Evolutionary conservation across 805 yeast genomes (phyloP).

Genomic region (Ogataea chonburiensis): DNA sequence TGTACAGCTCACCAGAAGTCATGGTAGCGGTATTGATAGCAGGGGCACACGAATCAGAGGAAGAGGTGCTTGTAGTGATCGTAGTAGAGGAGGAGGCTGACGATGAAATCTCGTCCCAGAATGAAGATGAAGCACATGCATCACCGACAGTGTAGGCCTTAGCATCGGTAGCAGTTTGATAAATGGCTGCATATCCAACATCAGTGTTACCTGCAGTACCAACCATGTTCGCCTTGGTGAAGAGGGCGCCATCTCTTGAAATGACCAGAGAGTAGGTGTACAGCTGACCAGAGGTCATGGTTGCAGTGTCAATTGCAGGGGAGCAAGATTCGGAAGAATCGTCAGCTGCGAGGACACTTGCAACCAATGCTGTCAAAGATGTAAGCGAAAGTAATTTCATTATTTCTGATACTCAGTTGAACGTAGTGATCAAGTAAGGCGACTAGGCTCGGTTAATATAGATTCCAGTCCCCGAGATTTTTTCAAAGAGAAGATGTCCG

Average conservation of each 20-base stretch:
- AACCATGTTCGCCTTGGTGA: background rate
- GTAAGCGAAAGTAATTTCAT: background rate
- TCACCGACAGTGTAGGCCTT: background rate
- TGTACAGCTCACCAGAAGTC: background rate
- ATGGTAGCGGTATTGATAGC: background rate
- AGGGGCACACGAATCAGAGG: background rate
- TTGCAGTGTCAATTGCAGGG: background rate
- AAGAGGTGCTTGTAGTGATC: background rate
- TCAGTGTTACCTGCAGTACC: background rate
- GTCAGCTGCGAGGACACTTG: background rate
- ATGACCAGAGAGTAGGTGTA: background rate
- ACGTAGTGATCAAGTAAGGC: too few relatives aligned
- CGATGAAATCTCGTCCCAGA: background rate
- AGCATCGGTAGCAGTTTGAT: background rate
- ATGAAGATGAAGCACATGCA: background rate
- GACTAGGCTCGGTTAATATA: too few relatives aligned
- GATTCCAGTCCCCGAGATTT: too few relatives aligned
- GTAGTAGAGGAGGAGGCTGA: background rate
- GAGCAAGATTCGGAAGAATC: background rate
- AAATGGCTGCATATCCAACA: background rate
- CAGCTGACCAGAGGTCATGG: background rate
- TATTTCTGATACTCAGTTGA: too few relatives aligned
- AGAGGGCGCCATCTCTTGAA: background rate
- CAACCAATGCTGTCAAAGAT: background rate
- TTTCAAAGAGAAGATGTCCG: too few relatives aligned